Evolutionary conservation across 164 flowering plant genomes (phyloP).

Genomic region (Vitis rupestris): DNA sequence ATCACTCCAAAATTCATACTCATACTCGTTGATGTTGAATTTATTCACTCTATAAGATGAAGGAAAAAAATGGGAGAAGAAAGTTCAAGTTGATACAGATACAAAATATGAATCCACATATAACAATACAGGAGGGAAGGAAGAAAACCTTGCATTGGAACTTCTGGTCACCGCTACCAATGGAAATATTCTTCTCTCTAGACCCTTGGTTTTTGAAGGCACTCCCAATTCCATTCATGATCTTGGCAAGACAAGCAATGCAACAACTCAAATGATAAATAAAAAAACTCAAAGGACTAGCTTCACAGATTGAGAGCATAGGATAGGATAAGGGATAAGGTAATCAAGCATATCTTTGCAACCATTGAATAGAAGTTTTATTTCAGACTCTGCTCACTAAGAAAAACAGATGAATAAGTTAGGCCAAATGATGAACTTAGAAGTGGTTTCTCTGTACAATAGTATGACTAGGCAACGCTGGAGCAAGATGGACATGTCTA

Average conservation of each 20-base stretch:
- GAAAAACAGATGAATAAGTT: neutral
- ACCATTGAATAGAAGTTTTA: constrained; percentile 6
- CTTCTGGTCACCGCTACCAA: neutral
- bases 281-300: neutral
- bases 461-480: neutral
- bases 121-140: neutral
- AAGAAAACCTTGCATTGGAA: neutral
- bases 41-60: neutral
- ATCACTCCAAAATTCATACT: neutral
- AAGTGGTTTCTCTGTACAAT: neutral
- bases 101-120: neutral
- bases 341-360: neutral
- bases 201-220: neutral
- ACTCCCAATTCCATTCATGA: neutral
- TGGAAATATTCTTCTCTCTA: no score
- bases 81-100: neutral
- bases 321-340: no score
- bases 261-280: neutral
- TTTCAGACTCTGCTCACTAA: neutral
- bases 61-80: neutral
- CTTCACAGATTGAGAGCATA: no score
- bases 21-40: neutral
- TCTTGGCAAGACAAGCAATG: neutral
- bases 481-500: neutral
- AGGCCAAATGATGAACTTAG: neutral